A percentile compares a stretch with the other conserved stretches of the same genome.
These are phyloP conservation scores for Neolentinus lepideus DNA, from an alignment of 1,284 basidiomycete genomes.

Conservation along the genomic window DNA sequence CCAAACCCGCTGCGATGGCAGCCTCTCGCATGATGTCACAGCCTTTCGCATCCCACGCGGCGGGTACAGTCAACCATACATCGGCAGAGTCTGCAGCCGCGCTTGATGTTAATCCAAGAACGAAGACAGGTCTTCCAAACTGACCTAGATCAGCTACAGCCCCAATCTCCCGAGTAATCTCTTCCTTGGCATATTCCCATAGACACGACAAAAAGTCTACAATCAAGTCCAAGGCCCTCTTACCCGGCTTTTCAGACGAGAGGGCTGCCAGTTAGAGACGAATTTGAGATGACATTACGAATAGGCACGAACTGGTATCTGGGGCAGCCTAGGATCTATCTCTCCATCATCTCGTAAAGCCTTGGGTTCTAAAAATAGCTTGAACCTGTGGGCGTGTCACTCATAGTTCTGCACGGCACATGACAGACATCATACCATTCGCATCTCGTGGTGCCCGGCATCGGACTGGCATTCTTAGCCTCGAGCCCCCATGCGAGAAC, in stretches of 20 bases:
- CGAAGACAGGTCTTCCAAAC: conserved; percentile 15
- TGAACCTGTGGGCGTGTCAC: conserved; percentile 43
- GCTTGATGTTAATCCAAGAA: conserved; percentile 6
- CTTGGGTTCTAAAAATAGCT: conserved; percentile 73
- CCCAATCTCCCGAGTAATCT: conserved; percentile 78
- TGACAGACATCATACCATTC: conserved; percentile 43
- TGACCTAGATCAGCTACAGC: conserved; percentile 73
- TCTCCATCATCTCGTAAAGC: conserved; percentile 61
- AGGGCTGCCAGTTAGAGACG: conserved; percentile 4
- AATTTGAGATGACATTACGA: conserved; percentile 1
- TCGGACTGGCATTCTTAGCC: conserved; percentile 67
- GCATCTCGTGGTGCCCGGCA: conserved; percentile 59
- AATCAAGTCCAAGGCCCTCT: conserved; percentile 67
- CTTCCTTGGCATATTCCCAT: conserved; percentile 79
- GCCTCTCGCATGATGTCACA: conserved; percentile 78
- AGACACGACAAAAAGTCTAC: conserved; percentile 72
- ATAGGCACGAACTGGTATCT: conserved; percentile 52
- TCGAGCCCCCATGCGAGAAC: conserved; percentile 75
- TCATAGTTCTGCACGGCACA: background rate
- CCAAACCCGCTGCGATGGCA: conserved; percentile 70
- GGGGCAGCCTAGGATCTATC: conserved; percentile 68
- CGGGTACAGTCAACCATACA: conserved; percentile 77
- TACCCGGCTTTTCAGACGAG: conserved; percentile 45
- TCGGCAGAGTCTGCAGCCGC: conserved; percentile 57
- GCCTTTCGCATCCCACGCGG: conserved; percentile 78